Percentiles rank a stretch among this genome's conserved stretches.
Conservation (phyloP, 2,329 filamentous ascomycete genomes). For the Curvularia sp. region DNA sequence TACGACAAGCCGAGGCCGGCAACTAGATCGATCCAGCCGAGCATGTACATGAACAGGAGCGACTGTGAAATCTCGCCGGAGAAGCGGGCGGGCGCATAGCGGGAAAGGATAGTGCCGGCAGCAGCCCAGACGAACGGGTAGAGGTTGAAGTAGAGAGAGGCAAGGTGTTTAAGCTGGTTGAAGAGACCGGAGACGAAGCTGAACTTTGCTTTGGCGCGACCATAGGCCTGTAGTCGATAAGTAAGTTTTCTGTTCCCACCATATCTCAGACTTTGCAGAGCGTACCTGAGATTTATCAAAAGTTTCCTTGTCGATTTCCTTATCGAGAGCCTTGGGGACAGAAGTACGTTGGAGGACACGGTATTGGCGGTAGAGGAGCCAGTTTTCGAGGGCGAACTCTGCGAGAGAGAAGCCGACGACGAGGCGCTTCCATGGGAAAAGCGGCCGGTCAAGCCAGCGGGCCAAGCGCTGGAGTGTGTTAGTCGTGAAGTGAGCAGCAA, state of each 20-base stretch:
- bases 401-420: conserved; percentile 93
- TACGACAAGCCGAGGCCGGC: conserved; percentile 81
- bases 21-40: conserved; percentile 80
- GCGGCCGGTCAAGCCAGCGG: conserved; percentile 83
- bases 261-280: background rate
- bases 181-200: conserved; percentile 81
- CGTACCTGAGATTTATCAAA: conserved; percentile 86
- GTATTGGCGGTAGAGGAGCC: conserved; percentile 90
- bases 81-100: conserved; percentile 78
- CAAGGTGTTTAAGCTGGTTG: conserved; percentile 85
- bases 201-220: conserved; percentile 93
- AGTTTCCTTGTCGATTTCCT: conserved; percentile 86
- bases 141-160: conserved; percentile 87
- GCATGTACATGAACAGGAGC: conserved; percentile 87
- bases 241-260: conserved; percentile 23
- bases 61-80: conserved; percentile 93
- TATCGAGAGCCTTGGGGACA: conserved; percentile 83
- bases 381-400: conserved; percentile 88
- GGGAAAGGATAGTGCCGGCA: conserved; percentile 75
- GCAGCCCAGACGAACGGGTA: conserved; percentile 89
- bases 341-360: conserved; percentile 79
- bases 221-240: conserved; percentile 69
- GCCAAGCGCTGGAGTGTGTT: conserved; percentile 67
- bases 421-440: conserved; percentile 97
- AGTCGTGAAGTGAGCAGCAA: conserved; percentile 6